Conservation (phyloP, 2,329 filamentous ascomycete species). For the Sclerotinia nivalis region DNA sequence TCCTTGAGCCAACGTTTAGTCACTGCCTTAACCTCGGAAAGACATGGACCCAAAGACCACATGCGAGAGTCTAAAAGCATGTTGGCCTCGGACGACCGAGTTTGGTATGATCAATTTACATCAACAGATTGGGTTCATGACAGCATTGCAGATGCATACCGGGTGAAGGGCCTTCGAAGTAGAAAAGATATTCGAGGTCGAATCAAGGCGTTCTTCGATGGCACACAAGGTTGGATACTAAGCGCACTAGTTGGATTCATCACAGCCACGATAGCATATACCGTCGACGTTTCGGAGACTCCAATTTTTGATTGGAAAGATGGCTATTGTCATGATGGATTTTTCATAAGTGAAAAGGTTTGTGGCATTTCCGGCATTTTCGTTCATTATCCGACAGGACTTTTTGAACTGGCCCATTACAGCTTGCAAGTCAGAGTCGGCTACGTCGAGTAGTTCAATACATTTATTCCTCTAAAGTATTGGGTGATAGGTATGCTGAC, state of each 20-base stretch:
- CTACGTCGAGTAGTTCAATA: not conserved
- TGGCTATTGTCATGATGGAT: conserved; percentile 73
- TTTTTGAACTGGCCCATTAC: not conserved
- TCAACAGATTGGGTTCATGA: conserved; percentile 99
- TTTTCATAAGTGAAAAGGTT: conserved; percentile 73
- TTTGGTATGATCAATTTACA: conserved; percentile 99
- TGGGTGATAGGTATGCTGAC: conserved; percentile 29
- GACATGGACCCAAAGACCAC: conserved; percentile 45
- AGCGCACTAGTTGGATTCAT: conserved; percentile 86
- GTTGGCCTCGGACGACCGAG: conserved; percentile 75
- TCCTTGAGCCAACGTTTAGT: conserved; percentile 64
- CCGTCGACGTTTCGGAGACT: conserved; percentile 83
- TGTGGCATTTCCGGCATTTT: conserved; percentile 27
- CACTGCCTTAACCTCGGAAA: conserved; percentile 57
- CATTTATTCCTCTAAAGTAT: not conserved
- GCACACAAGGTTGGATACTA: conserved; percentile 89
- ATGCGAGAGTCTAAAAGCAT: conserved; percentile 65
- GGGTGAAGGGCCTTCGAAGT: conserved; percentile 78
- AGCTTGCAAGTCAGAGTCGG: not conserved
- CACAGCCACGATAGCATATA: conserved; percentile 82
- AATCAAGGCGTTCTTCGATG: conserved; percentile 74
- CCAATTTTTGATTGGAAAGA: conserved; percentile 88
- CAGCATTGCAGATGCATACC: conserved; percentile 89
- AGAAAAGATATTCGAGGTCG: conserved; percentile 85
- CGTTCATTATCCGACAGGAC: not conserved